These are phyloP conservation scores for Chaetomiaceae sp. DNA, from an alignment of 2,329 filamentous ascomycete species.

Conservation along the genomic window DNA sequence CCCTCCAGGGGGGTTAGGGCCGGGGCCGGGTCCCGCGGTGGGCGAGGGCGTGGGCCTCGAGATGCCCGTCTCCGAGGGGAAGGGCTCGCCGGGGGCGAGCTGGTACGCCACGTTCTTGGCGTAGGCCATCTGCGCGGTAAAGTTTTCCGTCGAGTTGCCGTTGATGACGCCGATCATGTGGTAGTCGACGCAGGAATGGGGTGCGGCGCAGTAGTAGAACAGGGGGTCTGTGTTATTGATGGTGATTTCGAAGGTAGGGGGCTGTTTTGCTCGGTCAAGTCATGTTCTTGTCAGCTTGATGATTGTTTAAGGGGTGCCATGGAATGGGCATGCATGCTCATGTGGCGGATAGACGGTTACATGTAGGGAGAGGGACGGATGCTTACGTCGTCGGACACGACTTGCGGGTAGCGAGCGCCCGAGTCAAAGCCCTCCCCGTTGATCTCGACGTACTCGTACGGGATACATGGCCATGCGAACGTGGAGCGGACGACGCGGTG, in stretches of 20 bases:
- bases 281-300: too few species aligned
- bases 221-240: conserved; percentile 61
- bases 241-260: conserved; percentile 38
- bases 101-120: conserved; percentile 48
- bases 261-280: too few species aligned
- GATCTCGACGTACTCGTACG: conserved; percentile 50
- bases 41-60: conserved; percentile 20
- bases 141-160: conserved; percentile 49
- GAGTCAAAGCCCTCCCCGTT: conserved; percentile 52
- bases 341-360: too few species aligned
- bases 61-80: conserved; percentile 42
- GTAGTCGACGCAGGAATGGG: conserved; percentile 58
- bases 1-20: conserved; percentile 11
- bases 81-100: conserved; percentile 52
- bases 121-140: conserved; percentile 43
- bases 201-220: conserved; percentile 67
- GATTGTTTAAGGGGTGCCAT: too few species aligned
- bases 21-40: too few species aligned
- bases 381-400: conserved; percentile 43
- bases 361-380: not conserved
- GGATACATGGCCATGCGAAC: conserved; percentile 58
- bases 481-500: conserved; percentile 62
- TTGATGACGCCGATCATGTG: conserved; percentile 77
- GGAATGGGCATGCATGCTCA: too few species aligned
- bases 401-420: conserved; percentile 43